These are phyloP conservation scores for Claviceps paspali DNA, from an alignment of 2,329 filamentous ascomycete genomes.

Conservation along the genomic window DNA sequence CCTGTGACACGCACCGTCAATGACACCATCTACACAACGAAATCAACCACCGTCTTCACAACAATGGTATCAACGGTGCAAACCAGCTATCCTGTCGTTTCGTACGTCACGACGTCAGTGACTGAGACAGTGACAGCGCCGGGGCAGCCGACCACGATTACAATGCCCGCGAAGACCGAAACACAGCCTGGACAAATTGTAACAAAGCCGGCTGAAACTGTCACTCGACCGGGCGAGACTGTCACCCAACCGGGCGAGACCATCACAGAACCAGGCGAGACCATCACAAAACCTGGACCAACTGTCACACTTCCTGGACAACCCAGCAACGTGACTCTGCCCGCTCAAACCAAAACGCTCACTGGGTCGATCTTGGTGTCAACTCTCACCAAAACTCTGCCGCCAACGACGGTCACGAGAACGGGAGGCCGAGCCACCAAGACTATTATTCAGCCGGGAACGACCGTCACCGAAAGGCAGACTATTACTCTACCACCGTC, in stretches of 20 bases:
- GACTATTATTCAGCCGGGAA: conserved; percentile 17
- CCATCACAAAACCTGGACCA: conserved; percentile 4
- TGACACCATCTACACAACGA: conserved; percentile 7
- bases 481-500: conserved; percentile 13
- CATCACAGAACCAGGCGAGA: conserved; percentile 7
- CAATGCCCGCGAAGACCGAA: conserved; percentile 3
- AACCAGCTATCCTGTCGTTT: conserved; percentile 8
- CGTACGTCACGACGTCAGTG: conserved; percentile 4
- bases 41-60: conserved; percentile 5
- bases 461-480: conserved; percentile 16
- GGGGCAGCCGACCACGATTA: conserved; percentile 6
- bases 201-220: conserved; percentile 7
- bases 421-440: conserved; percentile 12
- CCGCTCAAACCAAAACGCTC: conserved; percentile 10
- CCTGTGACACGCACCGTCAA: conserved; percentile 9
- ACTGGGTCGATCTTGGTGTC: conserved; percentile 6
- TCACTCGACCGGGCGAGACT: too few species aligned
- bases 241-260: too few species aligned
- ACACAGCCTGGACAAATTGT: conserved; percentile 3
- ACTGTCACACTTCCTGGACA: conserved; percentile 13
- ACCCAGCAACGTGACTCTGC: conserved; percentile 13
- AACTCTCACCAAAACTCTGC: conserved; percentile 5
- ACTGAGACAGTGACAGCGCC: conserved; percentile 5
- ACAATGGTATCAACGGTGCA: conserved; percentile 7
- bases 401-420: conserved; percentile 7